Percentiles rank a stretch among this genome's conserved stretches.
phyloP scores from a whole-genome alignment of 805 yeast genomes.

The Cyberlindnera xishuangbannaensis region DNA sequence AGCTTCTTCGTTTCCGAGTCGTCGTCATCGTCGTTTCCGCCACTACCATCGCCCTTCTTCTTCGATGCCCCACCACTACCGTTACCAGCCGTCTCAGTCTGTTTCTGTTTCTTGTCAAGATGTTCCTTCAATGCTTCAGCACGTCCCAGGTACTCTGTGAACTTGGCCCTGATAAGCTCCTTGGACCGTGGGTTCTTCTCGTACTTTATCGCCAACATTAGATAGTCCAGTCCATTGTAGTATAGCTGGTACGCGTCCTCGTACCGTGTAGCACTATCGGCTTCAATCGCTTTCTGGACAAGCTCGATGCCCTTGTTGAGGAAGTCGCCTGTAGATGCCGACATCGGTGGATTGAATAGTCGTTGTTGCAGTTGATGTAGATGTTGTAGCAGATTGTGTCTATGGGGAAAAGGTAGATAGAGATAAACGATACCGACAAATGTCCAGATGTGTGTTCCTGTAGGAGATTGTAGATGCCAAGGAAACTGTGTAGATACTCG shows the following conservation, averaged over 20 bases:
- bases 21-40: constrained; percentile 41
- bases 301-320: constrained; percentile 91
- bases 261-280: constrained; percentile 82
- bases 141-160: constrained; percentile 84
- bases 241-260: constrained; percentile 93
- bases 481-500: too few relatives aligned
- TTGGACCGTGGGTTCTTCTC: constrained; percentile 89
- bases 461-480: too few relatives aligned
- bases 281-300: constrained; percentile 91
- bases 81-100: constrained; percentile 31
- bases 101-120: constrained; percentile 55
- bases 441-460: too few relatives aligned
- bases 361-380: too few relatives aligned
- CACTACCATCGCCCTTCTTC: constrained; percentile 51
- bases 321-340: constrained; percentile 58
- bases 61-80: constrained; percentile 47
- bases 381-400: too few relatives aligned
- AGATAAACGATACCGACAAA: too few relatives aligned
- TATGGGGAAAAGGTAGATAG: too few relatives aligned
- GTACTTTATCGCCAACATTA: constrained; percentile 92
- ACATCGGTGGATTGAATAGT: too few relatives aligned
- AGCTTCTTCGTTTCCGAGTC: constrained; percentile 84
- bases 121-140: constrained; percentile 94
- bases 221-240: constrained; percentile 88
- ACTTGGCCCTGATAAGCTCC: constrained; percentile 80